Conservation (phyloP, 2,329 filamentous ascomycete genomes). For the Didymella pomorum region DNA sequence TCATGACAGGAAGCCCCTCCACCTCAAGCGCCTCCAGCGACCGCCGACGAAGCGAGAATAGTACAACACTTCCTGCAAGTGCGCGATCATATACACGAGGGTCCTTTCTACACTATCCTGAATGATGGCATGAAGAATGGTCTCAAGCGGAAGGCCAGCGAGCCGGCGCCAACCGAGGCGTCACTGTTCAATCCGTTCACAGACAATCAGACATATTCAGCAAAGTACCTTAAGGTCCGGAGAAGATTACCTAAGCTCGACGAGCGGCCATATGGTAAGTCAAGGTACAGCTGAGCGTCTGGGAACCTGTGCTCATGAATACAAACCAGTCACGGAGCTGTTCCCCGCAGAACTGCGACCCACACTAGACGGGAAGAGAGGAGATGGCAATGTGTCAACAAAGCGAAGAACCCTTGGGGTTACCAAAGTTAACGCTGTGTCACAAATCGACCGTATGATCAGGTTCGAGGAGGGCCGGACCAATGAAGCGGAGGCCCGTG, state of each 20-base stretch:
- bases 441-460: slow-evolving; percentile 51
- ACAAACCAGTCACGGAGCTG: slow-evolving; percentile 59
- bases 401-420: slow-evolving; percentile 47
- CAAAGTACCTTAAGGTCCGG: slow-evolving; percentile 65
- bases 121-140: slow-evolving; percentile 57
- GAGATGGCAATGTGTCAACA: slow-evolving; percentile 33
- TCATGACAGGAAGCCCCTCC: slow-evolving; percentile 42
- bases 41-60: slow-evolving; percentile 55
- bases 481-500: slow-evolving; percentile 57
- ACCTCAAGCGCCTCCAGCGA: slow-evolving; percentile 52
- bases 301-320: slow-evolving; percentile 11
- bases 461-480: slow-evolving; percentile 55
- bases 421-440: slow-evolving; percentile 42
- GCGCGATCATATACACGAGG: slow-evolving; percentile 65
- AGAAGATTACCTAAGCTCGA: slow-evolving; percentile 63
- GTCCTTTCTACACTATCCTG: slow-evolving; percentile 66
- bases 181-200: slow-evolving; percentile 66
- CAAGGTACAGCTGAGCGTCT: neutral
- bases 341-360: slow-evolving; percentile 67
- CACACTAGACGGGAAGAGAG: slow-evolving; percentile 55
- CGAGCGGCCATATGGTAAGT: slow-evolving; percentile 63
- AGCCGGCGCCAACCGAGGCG: slow-evolving; percentile 50
- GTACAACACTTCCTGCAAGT: slow-evolving; percentile 61
- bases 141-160: slow-evolving; percentile 47
- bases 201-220: slow-evolving; percentile 67